Conservation (phyloP, 1,139 yeast species). For the Ogataea hybrid region DNA sequence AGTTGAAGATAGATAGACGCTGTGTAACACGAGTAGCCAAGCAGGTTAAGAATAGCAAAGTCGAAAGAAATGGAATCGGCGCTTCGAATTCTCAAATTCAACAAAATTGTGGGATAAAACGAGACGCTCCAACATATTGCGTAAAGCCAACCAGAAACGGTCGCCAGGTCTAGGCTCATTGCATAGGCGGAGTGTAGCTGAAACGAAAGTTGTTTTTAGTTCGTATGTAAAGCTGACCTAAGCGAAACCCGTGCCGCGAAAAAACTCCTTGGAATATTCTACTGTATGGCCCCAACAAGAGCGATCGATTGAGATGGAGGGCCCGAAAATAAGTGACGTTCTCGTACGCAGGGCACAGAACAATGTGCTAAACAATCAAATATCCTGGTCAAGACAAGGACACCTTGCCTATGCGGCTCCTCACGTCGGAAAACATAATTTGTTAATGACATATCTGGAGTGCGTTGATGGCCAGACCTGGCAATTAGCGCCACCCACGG, state of each 20-base stretch:
- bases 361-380: conserved; percentile 28
- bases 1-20: conserved; percentile 39
- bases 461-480: conserved; percentile 63
- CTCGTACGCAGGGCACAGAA: conserved; percentile 22
- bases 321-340: conserved; percentile 20
- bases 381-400: conserved; percentile 78
- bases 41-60: conserved; percentile 39
- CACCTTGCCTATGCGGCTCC: conserved; percentile 59
- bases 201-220: background rate
- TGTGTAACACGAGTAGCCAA: conserved; percentile 43
- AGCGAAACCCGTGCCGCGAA: background rate
- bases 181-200: background rate
- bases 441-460: conserved; percentile 59
- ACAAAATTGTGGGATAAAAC: conserved; percentile 43
- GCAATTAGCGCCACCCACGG: conserved; percentile 59
- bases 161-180: conserved; percentile 16
- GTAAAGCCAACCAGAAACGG: conserved; percentile 31
- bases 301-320: conserved; percentile 5
- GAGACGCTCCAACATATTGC: conserved; percentile 41
- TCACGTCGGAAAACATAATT: conserved; percentile 23
- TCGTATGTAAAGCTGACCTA: conserved; percentile 2
- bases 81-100: conserved; percentile 37
- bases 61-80: conserved; percentile 47
- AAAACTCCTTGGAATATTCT: background rate
- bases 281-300: background rate